Evolutionary conservation across 2,329 filamentous ascomycete genomes (phyloP), one percentile per base, ranked within the genome.

Genomic region (Calonectria hongkongensis): DNA sequence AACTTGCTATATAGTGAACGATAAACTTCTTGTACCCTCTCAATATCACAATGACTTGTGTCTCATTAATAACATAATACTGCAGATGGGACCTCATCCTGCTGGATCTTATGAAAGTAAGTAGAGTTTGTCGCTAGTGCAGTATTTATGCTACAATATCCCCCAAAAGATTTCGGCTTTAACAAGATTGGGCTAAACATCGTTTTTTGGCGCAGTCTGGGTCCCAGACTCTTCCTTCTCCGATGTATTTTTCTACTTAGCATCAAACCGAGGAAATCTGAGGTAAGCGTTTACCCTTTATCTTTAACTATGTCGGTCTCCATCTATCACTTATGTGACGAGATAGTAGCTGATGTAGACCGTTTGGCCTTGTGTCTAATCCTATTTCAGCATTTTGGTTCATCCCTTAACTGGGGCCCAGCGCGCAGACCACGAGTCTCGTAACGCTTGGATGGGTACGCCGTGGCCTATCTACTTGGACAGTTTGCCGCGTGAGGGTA

Each of bases 101-200:
- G 54, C 54, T 28, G 54, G 54, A 27, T 60, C 54, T 18, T 60
- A 60, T 21, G 54, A 60, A 41, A 60, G 54, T 60, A 41, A 60
- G 54, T 60, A 6, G 12, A 7, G 2, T 2, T 41, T 27, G 1
- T 41, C 6, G 6, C 5, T 18, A 25, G 2, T 3, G 21, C 5
- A 7, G 41, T 3, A 41, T 25, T 41, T 27, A 9, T 41, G 27
- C 2, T 16, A 10, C 33, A 18, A 39, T 18, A 12, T 27, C 33
- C 12, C 33, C 15, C 25, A 18, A 15, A 41, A 27, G 2, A 2
- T 7, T 41, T 41, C 28, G 33, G 7, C 1, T 28, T 60, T 5
- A 18, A 27, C 5, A 39, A 18, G 0, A 6, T 7, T 15, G 7
- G 0, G 21, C 33, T 60, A 60, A 56, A 8, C 7, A 27, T 41